A percentile compares a stretch with the other conserved stretches of the same genome.
These are phyloP conservation scores for Pseudomassariella vexata DNA, from an alignment of 2,329 filamentous ascomycete species.

Conservation along the genomic window DNA sequence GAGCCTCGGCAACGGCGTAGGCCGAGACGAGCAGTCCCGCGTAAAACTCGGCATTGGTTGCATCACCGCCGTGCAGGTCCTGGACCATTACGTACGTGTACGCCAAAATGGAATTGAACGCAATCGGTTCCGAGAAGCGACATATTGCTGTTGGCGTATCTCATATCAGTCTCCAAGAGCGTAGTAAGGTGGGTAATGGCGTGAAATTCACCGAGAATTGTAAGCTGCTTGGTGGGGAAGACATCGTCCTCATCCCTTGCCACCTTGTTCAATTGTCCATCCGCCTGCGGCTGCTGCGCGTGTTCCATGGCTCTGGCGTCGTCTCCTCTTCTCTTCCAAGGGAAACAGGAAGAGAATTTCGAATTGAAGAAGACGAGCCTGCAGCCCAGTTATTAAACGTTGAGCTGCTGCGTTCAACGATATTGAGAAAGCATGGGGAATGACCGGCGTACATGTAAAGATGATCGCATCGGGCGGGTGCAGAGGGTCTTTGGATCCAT, in stretches of 20 bases:
- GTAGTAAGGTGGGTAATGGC: neutral
- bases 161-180: neutral
- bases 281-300: too few relatives aligned
- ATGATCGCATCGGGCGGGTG: too few relatives aligned
- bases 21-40: constrained; percentile 41
- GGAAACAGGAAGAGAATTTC: too few relatives aligned
- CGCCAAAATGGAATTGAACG: constrained; percentile 38
- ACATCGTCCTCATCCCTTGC: too few relatives aligned
- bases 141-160: constrained; percentile 30
- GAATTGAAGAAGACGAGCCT: too few relatives aligned
- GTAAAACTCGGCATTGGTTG: constrained; percentile 38
- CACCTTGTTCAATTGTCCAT: neutral
- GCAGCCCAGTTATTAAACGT: too few relatives aligned
- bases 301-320: too few relatives aligned
- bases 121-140: constrained; percentile 38
- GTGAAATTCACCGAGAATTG: neutral
- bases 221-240: neutral
- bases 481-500: too few relatives aligned
- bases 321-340: too few relatives aligned
- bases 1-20: constrained; percentile 35
- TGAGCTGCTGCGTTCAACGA: too few relatives aligned
- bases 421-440: too few relatives aligned
- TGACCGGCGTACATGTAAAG: too few relatives aligned
- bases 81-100: constrained; percentile 37
- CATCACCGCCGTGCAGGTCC: constrained; percentile 30